Evolutionary conservation across 108 stramenopile species (phyloP), one percentile per base, ranked within the genome.

Genomic region (Mediolabrus comicus): DNA sequence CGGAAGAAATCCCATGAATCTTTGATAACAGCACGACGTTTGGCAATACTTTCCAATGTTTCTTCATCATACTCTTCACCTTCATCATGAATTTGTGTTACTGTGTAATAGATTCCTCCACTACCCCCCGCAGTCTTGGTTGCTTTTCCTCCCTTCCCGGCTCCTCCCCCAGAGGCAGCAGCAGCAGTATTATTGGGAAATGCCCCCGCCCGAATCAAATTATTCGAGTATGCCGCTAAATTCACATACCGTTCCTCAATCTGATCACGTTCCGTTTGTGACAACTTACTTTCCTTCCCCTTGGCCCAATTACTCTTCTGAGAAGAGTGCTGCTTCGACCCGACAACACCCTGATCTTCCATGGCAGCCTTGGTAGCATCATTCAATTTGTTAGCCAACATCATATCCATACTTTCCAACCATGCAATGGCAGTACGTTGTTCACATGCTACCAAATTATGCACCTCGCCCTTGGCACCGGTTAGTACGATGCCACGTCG

Each of bases 1-100:
- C 89, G 88, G 67, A 88, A 91, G 75, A 94, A 94, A 64, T 91
- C 89, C 92, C 92, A 93, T 9, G 89, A 90, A 59, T 93, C 92
- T 60, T 90, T 93, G 43, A 93, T 93, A 54, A 93, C 87, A 0
- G 92, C 92, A 17, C 92, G 86, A 31, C 92, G 86, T 74, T 93
- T 90, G 67, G 92, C 92, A 70, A 93, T 90, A 46, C 78, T 79
- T 35, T 93, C 89, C 55, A 93, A 61, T 10, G 92, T 86, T 63
- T 93, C 92, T 51, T 88, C 87, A 75, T 88, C 87, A 46, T 78
- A 76, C 19, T 85, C 84, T 41, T 89, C 83, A 31, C 81, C 84
- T 16, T 80, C 76, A 32, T 87, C 86, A 0, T 67, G 62, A 9
- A 77, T 65, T 55, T 75, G 73, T 36, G 89, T 82, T 17, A 88